These are phyloP conservation scores for Prunus davidiana DNA, from an alignment of 306 rosid species.

Conservation along the genomic window DNA sequence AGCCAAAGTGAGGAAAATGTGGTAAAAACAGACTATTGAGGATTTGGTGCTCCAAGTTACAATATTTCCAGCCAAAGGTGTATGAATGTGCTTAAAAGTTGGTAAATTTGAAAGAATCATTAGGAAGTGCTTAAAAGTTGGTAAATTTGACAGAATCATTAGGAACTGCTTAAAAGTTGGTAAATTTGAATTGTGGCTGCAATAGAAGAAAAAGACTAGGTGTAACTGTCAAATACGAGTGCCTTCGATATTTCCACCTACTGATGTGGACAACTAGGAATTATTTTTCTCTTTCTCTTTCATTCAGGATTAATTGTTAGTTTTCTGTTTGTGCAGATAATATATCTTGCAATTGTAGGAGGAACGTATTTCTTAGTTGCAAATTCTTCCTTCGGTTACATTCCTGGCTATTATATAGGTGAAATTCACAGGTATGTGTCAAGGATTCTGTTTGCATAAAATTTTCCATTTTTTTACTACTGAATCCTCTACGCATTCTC, in stretches of 20 bases:
- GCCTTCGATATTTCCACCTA: neutral
- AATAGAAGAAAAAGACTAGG: neutral
- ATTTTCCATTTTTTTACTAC: slow-evolving; percentile 12
- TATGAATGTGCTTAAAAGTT: neutral
- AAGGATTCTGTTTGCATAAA: neutral
- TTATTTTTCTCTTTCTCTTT: neutral
- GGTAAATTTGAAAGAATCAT: neutral
- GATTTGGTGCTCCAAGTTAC: neutral
- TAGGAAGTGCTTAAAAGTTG: neutral
- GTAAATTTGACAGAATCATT: neutral
- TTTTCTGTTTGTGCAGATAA: slow-evolving; percentile 41
- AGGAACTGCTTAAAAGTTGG: neutral
- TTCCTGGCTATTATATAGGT: slow-evolving; percentile 85
- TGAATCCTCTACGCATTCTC: slow-evolving; percentile 26
- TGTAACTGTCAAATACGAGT: neutral
- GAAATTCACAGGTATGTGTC: slow-evolving; percentile 66
- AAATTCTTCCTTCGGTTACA: slow-evolving; percentile 57
- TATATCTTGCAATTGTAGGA: slow-evolving; percentile 68
- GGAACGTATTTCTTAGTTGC: slow-evolving; percentile 53
- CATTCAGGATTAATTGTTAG: slow-evolving; percentile 8
- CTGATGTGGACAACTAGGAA: neutral
- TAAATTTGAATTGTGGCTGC: neutral
- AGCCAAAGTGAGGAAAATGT: neutral
- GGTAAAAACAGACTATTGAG: neutral
- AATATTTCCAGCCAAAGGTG: neutral